Evolutionary conservation across 768 basidiomycete species (phyloP).

Genomic region (Arthromyces matolae): DNA sequence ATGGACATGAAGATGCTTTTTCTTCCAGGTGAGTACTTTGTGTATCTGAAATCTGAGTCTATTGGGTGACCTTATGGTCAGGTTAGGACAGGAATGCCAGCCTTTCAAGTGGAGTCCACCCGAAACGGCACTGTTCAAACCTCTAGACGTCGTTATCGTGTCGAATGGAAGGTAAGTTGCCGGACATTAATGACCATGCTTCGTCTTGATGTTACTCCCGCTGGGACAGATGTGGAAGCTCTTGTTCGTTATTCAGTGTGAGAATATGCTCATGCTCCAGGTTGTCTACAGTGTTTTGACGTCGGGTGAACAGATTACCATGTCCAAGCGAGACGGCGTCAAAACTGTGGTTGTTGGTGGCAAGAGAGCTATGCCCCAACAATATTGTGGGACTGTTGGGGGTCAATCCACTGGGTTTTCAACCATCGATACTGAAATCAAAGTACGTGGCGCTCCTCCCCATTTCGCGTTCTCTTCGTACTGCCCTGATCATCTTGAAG

Average conservation of each 20-base stretch:
- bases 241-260: conserved; percentile 44
- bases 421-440: conserved; percentile 58
- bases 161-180: conserved; percentile 47
- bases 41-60: too few relatives aligned
- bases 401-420: conserved; percentile 57
- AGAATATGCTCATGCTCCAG: conserved; percentile 6
- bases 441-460: conserved; percentile 26
- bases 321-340: conserved; percentile 55
- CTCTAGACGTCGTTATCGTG: conserved; percentile 47
- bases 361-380: conserved; percentile 41
- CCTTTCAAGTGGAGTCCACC: conserved; percentile 34
- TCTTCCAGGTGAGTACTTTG: conserved; percentile 37
- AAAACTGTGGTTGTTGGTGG: conserved; percentile 56
- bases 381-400: conserved; percentile 63
- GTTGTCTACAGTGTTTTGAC: background rate
- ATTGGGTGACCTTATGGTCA: conserved; percentile 15
- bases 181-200: background rate
- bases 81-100: conserved; percentile 46
- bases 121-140: conserved; percentile 41
- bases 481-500: conserved; percentile 22
- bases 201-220: background rate
- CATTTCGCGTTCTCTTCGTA: background rate
- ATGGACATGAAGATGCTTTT: conserved; percentile 47
- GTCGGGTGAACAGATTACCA: conserved; percentile 44
- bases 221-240: conserved; percentile 40